Base-by-base conservation (phyloP, 129 eudicot genomes). In the Oenanthe sinensis region DNA sequence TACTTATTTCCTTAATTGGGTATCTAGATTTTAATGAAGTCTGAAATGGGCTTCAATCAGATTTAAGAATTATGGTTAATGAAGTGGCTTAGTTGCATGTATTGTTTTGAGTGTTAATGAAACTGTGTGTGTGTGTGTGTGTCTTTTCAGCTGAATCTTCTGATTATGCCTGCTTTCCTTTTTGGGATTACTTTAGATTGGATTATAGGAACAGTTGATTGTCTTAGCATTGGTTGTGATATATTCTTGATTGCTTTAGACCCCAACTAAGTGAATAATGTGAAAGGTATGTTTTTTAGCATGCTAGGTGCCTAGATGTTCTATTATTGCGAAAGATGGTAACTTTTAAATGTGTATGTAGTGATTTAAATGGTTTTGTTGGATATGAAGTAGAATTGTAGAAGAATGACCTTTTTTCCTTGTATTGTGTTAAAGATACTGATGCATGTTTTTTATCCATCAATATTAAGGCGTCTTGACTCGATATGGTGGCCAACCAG, bases 401-500 rank as follows among this genome's bases (percentile, higher is more conserved):
- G 26, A 30, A 33, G 5, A 8, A 16, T 1, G 44, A 1, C n/a
- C 24, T 52, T 69, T 40, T 49, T 30, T 4, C 65, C 48, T 58
- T 13, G 76, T 8, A 14, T 19, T 67, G 36, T 49, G 48, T 12
- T 5, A 46, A 71, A 28, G 79, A 70, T 54, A 4, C 75, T 84
- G 82, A 81, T 81, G 58, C 43, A 44, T 71, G 74, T 74, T 71
- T 81, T 36, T 83, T 42, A 30, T 78, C 83, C 71, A 72, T 73
- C n/a, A 50, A 74, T 88, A 6, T 83, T 71, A 49, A 86, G 88
- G 86, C 76, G 45, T 77, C 79, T 58, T 74, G 81, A 78, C 8
- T 42, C 43, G 45, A 82, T 71, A 91, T 95, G 97, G 85, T 85
- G 85, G 84, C 83, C 14, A 84, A 85, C 82, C 92, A 85, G 85